Evolutionary conservation across 352 stramenopile species (phyloP).

Genomic region (Aphanomyces invadans): DNA sequence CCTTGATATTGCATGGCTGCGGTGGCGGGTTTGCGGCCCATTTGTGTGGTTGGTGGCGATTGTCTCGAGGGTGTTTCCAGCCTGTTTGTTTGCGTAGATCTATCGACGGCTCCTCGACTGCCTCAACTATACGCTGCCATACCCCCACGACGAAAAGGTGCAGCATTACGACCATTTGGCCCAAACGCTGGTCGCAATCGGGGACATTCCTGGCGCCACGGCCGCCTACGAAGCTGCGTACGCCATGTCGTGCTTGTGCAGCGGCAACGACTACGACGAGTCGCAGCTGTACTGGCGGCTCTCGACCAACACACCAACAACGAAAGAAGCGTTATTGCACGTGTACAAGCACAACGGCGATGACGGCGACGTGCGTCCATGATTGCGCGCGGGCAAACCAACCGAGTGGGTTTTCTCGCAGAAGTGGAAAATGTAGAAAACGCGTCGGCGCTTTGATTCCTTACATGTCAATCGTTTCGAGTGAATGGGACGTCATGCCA

Average conservation of each 20-base stretch:
- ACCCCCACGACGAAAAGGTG: slow-evolving; percentile 66
- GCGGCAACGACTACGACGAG: slow-evolving; percentile 46
- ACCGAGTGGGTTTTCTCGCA: no score
- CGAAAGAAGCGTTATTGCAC: slow-evolving; percentile 28
- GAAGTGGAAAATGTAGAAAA: no score
- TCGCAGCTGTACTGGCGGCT: slow-evolving; percentile 53
- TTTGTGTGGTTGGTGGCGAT: not conserved
- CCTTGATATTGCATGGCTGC: not conserved
- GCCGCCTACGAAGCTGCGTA: slow-evolving; percentile 49
- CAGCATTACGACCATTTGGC: slow-evolving; percentile 83
- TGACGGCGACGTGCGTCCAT: no score
- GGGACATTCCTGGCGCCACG: slow-evolving; percentile 40
- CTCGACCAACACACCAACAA: slow-evolving; percentile 54
- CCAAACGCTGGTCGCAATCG: slow-evolving; percentile 57
- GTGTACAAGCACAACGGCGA: not conserved
- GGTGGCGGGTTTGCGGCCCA: not conserved
- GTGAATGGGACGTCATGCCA: no score
- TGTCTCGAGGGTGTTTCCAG: not conserved
- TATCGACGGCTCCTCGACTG: slow-evolving; percentile 57
- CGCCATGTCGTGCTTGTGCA: slow-evolving; percentile 54
- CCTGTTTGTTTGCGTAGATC: slow-evolving; percentile 26
- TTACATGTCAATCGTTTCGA: no score
- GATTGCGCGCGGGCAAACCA: no score
- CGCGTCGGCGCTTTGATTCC: no score
- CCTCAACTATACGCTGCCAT: slow-evolving; percentile 65